Base-by-base conservation (phyloP, 441 rosid species). In the Gossypium laxum region DNA sequence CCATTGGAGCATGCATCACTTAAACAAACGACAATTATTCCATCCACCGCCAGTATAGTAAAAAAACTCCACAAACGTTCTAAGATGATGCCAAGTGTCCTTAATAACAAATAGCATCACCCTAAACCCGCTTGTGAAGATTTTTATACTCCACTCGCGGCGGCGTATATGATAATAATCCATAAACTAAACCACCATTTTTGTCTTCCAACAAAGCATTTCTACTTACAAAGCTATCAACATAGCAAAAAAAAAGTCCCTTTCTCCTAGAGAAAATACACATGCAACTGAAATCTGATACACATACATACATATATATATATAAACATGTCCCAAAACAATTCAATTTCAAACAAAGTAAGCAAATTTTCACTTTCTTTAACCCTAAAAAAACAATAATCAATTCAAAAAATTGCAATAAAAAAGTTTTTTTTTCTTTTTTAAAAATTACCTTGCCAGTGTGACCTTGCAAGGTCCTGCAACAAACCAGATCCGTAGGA, bases 401-500 rank as follows among this genome's bases (percentile, higher is more conserved):
- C 28, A 32, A 14, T 2, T 48, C 15, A 30, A 8, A 14, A 30
- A 50, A 17, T 45, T 47, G 50, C 15, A 22, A 15, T 12, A 61
- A 41, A 15, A 50, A 32, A 30, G 34, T 30, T 5, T 32, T 5
- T 32, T 30, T 4, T 30, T 30, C 4, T 30, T 1, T 72, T 65
- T 66, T 32, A 3, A n/a, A 11, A 30, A 26, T 8, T 70, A 92
- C 98, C 92, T 90, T 94, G 77, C 99, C 97, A n/a, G 97, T 86
- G 82, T 90, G 98, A 34, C 98, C 97, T 73, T 92, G 98, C 79
- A 94, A 88, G 69, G 89, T 92, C 80, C 97, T 79, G 83, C 98
- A 92, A 47, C 98, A 94, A 38, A 94, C 96, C 83, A 92, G 88
- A 87, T 92, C 99, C 77, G 96, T 92, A 0, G 88, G 85, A 32